These are phyloP conservation scores for Aspergillus luchuensis DNA, from an alignment of 2,329 filamentous ascomycete genomes.

Conservation along the genomic window DNA sequence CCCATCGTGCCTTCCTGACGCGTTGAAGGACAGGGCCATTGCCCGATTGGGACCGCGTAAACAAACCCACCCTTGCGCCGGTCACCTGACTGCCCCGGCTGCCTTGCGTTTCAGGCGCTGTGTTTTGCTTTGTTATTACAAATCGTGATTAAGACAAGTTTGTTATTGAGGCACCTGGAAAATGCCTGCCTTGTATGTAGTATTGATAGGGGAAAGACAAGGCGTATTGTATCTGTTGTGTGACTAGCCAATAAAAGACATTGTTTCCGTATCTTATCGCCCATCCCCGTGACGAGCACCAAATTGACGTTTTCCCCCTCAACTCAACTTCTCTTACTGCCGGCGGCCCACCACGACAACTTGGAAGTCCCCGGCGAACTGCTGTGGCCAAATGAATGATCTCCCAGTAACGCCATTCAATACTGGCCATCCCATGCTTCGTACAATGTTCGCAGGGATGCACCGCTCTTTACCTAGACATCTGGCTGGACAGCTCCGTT, in stretches of 20 bases:
- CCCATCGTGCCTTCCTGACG: slow-evolving; percentile 18
- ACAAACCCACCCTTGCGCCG: slow-evolving; percentile 18
- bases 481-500: background rate
- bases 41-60: slow-evolving; percentile 23
- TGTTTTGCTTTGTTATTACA: background rate
- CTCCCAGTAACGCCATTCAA: too few relatives aligned
- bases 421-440: too few relatives aligned
- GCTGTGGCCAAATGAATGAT: too few relatives aligned
- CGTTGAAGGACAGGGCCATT: slow-evolving; percentile 18
- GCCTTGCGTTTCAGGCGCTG: slow-evolving; percentile 10
- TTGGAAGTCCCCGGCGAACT: too few relatives aligned
- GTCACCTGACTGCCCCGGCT: slow-evolving; percentile 18
- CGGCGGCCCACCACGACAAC: too few relatives aligned
- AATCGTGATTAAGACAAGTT: background rate
- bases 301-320: too few relatives aligned
- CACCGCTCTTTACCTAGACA: background rate
- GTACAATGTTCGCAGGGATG: background rate
- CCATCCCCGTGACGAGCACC: background rate
- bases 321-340: too few relatives aligned
- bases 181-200: too few relatives aligned
- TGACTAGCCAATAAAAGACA: background rate
- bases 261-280: background rate
- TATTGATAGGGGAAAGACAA: background rate
- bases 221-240: background rate
- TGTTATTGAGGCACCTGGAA: background rate